Conservation (phyloP, 225 moss, liverwort and hornwort species). For the Polytrichum commune region DNA sequence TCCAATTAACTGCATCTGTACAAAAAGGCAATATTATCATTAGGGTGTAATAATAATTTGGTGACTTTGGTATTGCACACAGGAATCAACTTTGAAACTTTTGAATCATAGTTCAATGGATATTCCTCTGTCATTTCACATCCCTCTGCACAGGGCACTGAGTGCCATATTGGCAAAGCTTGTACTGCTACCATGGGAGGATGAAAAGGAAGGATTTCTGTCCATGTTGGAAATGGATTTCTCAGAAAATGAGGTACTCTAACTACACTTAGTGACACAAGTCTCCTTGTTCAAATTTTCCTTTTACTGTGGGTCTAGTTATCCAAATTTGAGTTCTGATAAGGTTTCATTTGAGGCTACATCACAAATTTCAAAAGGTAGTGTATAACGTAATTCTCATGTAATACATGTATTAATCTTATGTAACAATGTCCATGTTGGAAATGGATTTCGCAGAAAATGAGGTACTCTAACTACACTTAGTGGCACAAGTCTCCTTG, state of each 20-base stretch:
- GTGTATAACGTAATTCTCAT: too few species aligned
- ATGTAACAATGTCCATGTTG: conserved; percentile 56
- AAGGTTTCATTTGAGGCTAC: too few species aligned
- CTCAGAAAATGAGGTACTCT: conserved; percentile 68
- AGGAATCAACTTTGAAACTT: conserved; percentile 27
- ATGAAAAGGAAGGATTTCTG: conserved; percentile 67
- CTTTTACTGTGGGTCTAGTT: too few species aligned
- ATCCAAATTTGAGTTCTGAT: too few species aligned
- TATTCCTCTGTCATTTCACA: conserved; percentile 73
- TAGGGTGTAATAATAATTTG: neutral
- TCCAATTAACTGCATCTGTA: too few species aligned
- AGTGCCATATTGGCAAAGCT: conserved; percentile 88
- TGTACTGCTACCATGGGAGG: conserved; percentile 78
- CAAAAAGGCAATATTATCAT: too few species aligned
- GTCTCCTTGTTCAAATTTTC: neutral
- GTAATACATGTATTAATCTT: too few species aligned
- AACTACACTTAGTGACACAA: neutral
- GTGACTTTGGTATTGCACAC: conserved; percentile 15
- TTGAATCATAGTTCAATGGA: conserved; percentile 23
- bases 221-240: conserved; percentile 48
- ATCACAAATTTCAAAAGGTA: too few species aligned
- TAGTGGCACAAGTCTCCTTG: neutral
- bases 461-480: conserved; percentile 45
- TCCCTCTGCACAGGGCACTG: conserved; percentile 89
- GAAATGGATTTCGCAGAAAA: conserved; percentile 52